Conservation (phyloP, 305 asterid species). For the Fraxinus latifolia region DNA sequence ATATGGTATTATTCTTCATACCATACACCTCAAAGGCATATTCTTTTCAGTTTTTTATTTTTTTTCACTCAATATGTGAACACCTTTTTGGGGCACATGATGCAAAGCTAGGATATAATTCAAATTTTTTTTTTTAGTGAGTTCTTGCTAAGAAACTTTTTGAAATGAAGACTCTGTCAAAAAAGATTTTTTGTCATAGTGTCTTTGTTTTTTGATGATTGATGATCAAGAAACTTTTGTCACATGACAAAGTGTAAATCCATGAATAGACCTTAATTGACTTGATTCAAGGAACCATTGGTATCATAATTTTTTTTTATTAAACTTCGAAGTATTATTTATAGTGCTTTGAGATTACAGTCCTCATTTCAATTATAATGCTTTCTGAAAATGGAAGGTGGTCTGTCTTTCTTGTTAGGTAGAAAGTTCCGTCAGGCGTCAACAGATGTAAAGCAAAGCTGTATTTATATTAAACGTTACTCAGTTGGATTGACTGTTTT, state of each 20-base stretch:
- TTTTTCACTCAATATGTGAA: no score
- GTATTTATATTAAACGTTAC: constrained; percentile 11
- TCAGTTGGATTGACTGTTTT: neutral
- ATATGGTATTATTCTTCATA: constrained; percentile 43
- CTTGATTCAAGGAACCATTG: constrained; percentile 12
- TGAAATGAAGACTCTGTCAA: no score
- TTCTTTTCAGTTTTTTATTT: no score
- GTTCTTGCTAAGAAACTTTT: constrained; percentile 24
- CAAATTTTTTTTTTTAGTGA: constrained; percentile 2
- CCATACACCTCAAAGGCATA: no score
- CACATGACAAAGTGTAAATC: neutral
- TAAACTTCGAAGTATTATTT: neutral
- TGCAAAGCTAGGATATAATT: neutral
- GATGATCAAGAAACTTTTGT: neutral
- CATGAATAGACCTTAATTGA: constrained; percentile 26
- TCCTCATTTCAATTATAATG: neutral
- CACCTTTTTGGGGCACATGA: no score
- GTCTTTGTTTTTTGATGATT: neutral
- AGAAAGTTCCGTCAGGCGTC: constrained; percentile 18
- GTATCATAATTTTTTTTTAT: neutral
- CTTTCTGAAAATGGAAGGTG: constrained; percentile 14
- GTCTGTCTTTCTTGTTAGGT: constrained; percentile 29
- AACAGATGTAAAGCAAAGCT: constrained; percentile 12
- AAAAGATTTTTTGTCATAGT: no score
- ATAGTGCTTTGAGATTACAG: neutral